Evolutionary conservation across 768 basidiomycete genomes (phyloP), one percentile per base, ranked within the genome.

Genomic region (Piloderma croceum): DNA sequence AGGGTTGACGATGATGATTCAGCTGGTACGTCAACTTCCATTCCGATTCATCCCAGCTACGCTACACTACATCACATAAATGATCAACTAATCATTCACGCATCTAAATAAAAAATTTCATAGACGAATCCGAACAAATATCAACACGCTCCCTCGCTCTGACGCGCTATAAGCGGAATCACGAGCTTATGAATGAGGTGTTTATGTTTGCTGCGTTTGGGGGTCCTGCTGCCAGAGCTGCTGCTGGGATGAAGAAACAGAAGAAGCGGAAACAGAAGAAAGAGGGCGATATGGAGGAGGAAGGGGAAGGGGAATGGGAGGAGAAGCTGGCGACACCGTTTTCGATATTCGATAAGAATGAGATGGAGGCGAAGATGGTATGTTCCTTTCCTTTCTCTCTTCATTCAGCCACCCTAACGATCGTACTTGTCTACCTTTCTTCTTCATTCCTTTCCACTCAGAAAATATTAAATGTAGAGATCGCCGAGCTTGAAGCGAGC

Each of bases 161-260:
- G 24, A 73, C 78, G 13, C 71, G 87, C 24, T 90, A 88, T 53
- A 75, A 71, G 48, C 77, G 86, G 5, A 90, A 90, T 51, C 85
- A 90, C 51, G 87, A 88, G 32, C 67, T 83, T 44, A 90, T 90
- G 86, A 82, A 82, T 53, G 83, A 83, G 31, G 81, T 90, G 2
- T 89, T 90, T 59, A 70, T 69, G 47, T 73, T 76, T 48, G 86
- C 87, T 18, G 83, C 81, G 1, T 83, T 77, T 50, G 77, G 86
- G 62, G 25, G 24, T 11, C n/a, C 27, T 24, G 31, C 18, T 24
- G 21, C 21, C 31, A 21, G 21, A n/a, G 21, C 18, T 15, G n/a
- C 29, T 13, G 31, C 23, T 20, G 23, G 24, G 2, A 23, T 20
- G 13, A 32, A 32, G 31, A 32, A 41, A 19, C n/a, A 20, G 19